Conservation (phyloP, 202 grass and related monocot species). For the Bolboschoenoplectus hybrid region DNA sequence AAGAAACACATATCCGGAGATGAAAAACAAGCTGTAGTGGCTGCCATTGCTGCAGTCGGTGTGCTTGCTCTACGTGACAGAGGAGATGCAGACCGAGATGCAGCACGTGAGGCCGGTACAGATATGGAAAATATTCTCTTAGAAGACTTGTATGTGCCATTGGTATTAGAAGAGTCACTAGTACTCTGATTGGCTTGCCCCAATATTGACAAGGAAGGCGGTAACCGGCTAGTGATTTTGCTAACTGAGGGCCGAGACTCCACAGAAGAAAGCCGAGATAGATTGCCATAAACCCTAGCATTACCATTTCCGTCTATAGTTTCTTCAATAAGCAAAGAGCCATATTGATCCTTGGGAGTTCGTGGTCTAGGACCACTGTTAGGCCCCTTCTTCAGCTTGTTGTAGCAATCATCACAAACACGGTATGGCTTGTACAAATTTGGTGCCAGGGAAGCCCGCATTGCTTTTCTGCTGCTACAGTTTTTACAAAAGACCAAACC, state of each 20-base stretch:
- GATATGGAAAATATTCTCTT: conserved; percentile 63
- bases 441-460: conserved; percentile 70
- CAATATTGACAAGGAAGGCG: conserved; percentile 41
- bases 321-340: conserved; percentile 48
- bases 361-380: conserved; percentile 36
- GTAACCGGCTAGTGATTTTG: conserved; percentile 43
- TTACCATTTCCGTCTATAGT: conserved; percentile 43
- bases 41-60: conserved; percentile 40
- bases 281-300: conserved; percentile 43
- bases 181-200: conserved; percentile 43
- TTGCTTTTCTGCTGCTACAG: conserved; percentile 65
- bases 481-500: conserved; percentile 70
- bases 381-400: conserved; percentile 49
- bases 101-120: conserved; percentile 53
- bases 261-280: conserved; percentile 56
- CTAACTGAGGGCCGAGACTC: conserved; percentile 50
- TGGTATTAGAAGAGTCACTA: conserved; percentile 50
- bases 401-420: conserved; percentile 71
- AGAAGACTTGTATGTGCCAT: conserved; percentile 46
- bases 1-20: conserved; percentile 44
- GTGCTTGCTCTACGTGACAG: conserved; percentile 47
- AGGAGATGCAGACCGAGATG: conserved; percentile 46
- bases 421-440: conserved; percentile 60
- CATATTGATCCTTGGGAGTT: conserved; percentile 42
- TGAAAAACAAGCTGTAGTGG: conserved; percentile 33